Evolutionary conservation across 2,329 filamentous ascomycete genomes (phyloP).

Genomic region (Colletotrichum falcatum): DNA sequence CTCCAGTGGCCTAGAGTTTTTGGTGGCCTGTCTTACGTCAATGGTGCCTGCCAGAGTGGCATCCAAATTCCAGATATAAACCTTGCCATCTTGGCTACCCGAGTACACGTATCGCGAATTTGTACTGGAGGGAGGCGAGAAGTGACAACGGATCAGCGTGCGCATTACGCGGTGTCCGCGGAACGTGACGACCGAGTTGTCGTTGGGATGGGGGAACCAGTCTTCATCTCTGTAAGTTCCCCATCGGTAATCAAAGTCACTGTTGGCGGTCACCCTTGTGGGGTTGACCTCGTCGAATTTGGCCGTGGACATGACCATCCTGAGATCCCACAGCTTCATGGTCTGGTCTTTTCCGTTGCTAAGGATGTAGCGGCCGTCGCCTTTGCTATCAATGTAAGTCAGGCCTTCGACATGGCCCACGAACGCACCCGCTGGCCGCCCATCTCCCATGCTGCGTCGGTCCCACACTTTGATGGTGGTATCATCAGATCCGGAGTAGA

Average conservation of each 20-base stretch:
- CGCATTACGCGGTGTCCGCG: slow-evolving; percentile 89
- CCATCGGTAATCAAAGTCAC: slow-evolving; percentile 81
- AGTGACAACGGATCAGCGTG: slow-evolving; percentile 94
- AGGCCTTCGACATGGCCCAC: slow-evolving; percentile 75
- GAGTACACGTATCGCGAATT: slow-evolving; percentile 94
- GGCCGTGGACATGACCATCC: slow-evolving; percentile 85
- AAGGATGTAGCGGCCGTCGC: slow-evolving; percentile 83
- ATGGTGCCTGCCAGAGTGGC: slow-evolving; percentile 83
- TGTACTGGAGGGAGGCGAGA: slow-evolving; percentile 86
- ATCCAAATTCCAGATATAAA: slow-evolving; percentile 94
- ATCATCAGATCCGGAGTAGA: slow-evolving; percentile 97
- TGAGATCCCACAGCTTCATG: slow-evolving; percentile 96
- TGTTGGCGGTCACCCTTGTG: slow-evolving; percentile 63
- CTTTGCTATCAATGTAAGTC: slow-evolving; percentile 78
- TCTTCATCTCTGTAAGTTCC: slow-evolving; percentile 72
- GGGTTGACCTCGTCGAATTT: slow-evolving; percentile 69
- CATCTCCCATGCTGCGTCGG: slow-evolving; percentile 88
- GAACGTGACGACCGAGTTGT: slow-evolving; percentile 95
- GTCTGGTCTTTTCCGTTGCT: slow-evolving; percentile 97
- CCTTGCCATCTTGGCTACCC: slow-evolving; percentile 88
- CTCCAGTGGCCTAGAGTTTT: slow-evolving; percentile 68
- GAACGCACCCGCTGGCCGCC: slow-evolving; percentile 75
- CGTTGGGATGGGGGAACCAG: slow-evolving; percentile 81
- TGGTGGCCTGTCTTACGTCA: slow-evolving; percentile 80
- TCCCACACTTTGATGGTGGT: slow-evolving; percentile 97